Base-by-base conservation (phyloP, 2,329 filamentous ascomycete genomes). In the Pseudopithomyces chartarum region DNA sequence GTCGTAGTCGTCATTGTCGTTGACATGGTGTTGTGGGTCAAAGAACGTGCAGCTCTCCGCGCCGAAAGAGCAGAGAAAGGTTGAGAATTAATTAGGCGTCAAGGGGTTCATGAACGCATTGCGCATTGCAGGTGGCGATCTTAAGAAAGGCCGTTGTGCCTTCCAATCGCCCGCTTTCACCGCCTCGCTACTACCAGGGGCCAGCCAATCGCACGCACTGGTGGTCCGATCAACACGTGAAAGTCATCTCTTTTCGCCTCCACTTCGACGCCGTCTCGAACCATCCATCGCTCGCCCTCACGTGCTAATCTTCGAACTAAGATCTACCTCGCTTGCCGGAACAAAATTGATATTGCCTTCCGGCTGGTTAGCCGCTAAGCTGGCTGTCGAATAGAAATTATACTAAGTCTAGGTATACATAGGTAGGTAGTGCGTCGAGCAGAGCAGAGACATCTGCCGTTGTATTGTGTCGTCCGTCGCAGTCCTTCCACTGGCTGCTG, bases 141-240 rank as follows among this genome's bases (percentile, higher is more conserved):
- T 69, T 70, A 69, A 71, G 55, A 36, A 42, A 58, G 57, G 55
- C 42, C 38, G 52, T 43, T 43, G 55, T 58, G 51, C 36, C 56
- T 40, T 20, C 17, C 20, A 8, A 50, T 39, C 47, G 47, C 34
- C 20, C 47, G 34, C 22, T 20, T 22, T 36, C 56, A 58, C 56
- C 52, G 56, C 56, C 56, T 57, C 34, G 26, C 12, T 70, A 67
- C 60, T 66, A 66, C 63, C 65, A 67, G 65, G 67, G 67, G 66
- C 44, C 52, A 26, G 36, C 51, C 54, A 54, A 58, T 58, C 46
- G 17, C 44, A 36, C 29, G 22, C 5, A 4, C 17, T 23, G 32
- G 42, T 64, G 44, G 57, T 56, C 47, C 60, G 58, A 66, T 54
- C 52, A 46, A 61, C 69, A 69, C 70, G 70, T 70, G 68, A 73